Conservation (phyloP, 192 early-diverging fungal genomes). For the Backusella australiensis region DNA sequence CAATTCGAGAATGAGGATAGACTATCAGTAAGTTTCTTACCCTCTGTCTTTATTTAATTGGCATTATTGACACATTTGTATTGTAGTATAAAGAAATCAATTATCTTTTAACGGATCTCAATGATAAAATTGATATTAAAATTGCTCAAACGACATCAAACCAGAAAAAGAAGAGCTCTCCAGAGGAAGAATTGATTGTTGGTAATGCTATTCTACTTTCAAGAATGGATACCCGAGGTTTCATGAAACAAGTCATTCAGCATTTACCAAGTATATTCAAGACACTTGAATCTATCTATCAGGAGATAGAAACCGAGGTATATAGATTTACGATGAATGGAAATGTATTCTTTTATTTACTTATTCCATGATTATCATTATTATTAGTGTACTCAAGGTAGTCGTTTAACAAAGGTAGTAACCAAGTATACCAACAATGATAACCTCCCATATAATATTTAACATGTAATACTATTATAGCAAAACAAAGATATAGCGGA, state of each 20-base stretch:
- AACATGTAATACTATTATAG: not conserved
- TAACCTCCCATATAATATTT: not conserved
- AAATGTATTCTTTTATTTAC: not conserved
- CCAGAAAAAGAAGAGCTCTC: constrained; percentile 31
- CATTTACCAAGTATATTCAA: constrained; percentile 20
- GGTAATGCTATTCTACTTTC: constrained; percentile 30
- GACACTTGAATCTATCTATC: constrained; percentile 16
- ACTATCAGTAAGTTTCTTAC: not conserved
- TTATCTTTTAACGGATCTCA: constrained; percentile 49
- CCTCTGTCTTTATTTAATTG: not conserved
- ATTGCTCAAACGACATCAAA: constrained; percentile 22
- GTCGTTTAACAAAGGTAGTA: constrained; percentile 15
- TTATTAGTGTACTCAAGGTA: constrained; percentile 16
- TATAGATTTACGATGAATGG: not conserved
- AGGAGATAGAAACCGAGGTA: constrained; percentile 10
- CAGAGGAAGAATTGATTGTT: not conserved
- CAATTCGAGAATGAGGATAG: not conserved
- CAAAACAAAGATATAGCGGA: constrained; percentile 7
- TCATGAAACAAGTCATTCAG: constrained; percentile 33
- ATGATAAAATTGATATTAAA: constrained; percentile 46
- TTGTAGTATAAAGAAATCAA: constrained; percentile 29
- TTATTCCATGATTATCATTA: not conserved
- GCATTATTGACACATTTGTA: not conserved
- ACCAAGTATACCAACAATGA: not conserved
- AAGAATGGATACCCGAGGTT: constrained; percentile 31